phyloP scores from a whole-genome alignment of 2,329 filamentous ascomycete species.

The Leptodontidium sp. region DNA sequence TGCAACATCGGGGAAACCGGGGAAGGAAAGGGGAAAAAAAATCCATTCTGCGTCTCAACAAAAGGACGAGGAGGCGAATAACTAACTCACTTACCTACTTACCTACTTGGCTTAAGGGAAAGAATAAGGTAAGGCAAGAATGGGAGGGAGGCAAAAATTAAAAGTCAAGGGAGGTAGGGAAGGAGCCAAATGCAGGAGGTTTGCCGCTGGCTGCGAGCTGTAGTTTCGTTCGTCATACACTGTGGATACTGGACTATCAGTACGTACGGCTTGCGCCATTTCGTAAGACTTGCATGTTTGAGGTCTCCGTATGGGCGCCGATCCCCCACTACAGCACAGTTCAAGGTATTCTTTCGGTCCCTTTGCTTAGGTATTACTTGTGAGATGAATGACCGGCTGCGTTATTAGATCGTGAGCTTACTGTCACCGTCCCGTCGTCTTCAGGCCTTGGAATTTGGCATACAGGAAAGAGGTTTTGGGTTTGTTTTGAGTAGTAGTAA shows the following conservation, averaged over 20 bases:
- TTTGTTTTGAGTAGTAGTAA: not conserved
- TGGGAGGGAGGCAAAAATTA: not conserved
- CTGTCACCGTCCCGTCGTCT: slow-evolving; percentile 8
- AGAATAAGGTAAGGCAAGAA: too few species aligned
- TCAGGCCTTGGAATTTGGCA: not conserved
- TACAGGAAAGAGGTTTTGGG: not conserved
- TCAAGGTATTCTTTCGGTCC: not conserved
- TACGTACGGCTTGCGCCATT: slow-evolving; percentile 4
- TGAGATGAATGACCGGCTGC: not conserved
- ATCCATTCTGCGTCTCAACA: too few species aligned
- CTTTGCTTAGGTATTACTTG: not conserved
- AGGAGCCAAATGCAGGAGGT: slow-evolving; percentile 4
- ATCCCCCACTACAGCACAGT: slow-evolving; percentile 8
- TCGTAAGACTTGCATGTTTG: slow-evolving; percentile 13
- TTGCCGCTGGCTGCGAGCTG: not conserved
- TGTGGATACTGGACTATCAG: not conserved
- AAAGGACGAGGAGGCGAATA: too few species aligned
- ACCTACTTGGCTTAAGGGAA: too few species aligned
- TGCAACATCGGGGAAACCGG: too few species aligned
- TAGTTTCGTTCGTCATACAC: slow-evolving; percentile 4
- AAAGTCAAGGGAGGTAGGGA: not conserved
- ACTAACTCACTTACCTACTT: too few species aligned
- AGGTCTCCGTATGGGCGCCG: not conserved
- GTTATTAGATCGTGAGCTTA: slow-evolving; percentile 2
- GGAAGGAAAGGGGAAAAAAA: too few species aligned